Conservation (phyloP, 73 alveolate genomes). For the Uronychia binucleata region DNA sequence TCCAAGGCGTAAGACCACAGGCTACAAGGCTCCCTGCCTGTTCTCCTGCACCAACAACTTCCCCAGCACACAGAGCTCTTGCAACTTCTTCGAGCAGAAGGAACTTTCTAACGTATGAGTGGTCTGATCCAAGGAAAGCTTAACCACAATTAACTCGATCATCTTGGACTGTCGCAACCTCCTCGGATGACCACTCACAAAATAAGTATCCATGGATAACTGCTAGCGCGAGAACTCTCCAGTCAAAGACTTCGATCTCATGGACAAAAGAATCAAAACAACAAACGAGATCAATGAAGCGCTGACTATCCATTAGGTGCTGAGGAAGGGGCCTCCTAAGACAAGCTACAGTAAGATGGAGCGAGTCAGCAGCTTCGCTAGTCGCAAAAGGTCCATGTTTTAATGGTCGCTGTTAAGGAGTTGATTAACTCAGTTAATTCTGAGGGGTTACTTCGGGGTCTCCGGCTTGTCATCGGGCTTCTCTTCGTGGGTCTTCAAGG, state of each 20-base stretch:
- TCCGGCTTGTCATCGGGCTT: too few relatives aligned
- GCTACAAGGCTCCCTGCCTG: too few relatives aligned
- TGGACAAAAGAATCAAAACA: neutral
- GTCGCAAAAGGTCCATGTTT: too few relatives aligned
- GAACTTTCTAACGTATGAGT: neutral
- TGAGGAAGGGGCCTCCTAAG: too few relatives aligned
- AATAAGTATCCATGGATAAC: neutral
- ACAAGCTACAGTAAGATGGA: too few relatives aligned
- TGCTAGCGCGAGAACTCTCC: neutral
- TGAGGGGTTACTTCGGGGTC: too few relatives aligned
- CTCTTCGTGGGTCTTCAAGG: too few relatives aligned
- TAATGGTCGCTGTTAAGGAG: too few relatives aligned
- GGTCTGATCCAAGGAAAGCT: neutral
- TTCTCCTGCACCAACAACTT: neutral
- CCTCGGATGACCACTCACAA: neutral
- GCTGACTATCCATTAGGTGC: neutral
- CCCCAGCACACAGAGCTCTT: neutral
- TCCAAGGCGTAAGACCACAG: neutral
- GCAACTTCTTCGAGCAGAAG: neutral
- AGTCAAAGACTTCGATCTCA: neutral
- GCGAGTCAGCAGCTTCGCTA: too few relatives aligned
- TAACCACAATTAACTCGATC: neutral
- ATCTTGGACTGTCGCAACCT: neutral
- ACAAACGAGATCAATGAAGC: neutral
- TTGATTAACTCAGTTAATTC: too few relatives aligned